A percentile compares a stretch with the other conserved stretches of the same genome.
Evolutionary conservation across 2,329 filamentous ascomycete species (phyloP).

Genomic region (Hypocreales sp.): DNA sequence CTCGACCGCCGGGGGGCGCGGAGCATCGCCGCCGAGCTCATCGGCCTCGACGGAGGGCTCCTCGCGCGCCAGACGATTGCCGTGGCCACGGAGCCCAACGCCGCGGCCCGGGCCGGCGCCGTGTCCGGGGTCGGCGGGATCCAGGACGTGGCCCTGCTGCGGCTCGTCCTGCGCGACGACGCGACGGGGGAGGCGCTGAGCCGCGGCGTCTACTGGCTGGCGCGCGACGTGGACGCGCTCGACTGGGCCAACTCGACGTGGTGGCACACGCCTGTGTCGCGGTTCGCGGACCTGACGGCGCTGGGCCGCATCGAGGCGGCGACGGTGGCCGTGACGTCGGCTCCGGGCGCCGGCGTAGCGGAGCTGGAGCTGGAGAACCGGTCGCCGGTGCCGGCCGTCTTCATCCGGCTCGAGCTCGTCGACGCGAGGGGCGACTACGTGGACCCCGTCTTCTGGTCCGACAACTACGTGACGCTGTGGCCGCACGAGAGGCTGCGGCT

Average conservation of each 20-base stretch:
- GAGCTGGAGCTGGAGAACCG: conserved; percentile 34
- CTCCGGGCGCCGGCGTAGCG: too few species aligned
- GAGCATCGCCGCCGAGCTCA: conserved; percentile 29
- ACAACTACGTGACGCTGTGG: conserved; percentile 49
- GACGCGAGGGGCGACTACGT: conserved; percentile 27
- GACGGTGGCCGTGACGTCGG: conserved; percentile 1
- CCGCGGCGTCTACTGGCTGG: conserved; percentile 46
- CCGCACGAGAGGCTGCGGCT: conserved; percentile 31
- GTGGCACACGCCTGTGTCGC: conserved; percentile 40
- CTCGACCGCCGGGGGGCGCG: conserved; percentile 22
- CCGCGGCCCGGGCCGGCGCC: conserved; percentile 14
- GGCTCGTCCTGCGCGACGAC: conserved; percentile 26
- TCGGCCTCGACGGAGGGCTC: conserved; percentile 28
- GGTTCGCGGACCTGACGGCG: conserved; percentile 30
- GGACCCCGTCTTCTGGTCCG: conserved; percentile 38
- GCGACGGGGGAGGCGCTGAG: conserved; percentile 20
- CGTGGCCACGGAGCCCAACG: conserved; percentile 26
- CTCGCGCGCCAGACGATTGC: conserved; percentile 18
- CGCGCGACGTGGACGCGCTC: conserved; percentile 27
- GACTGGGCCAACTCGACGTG: conserved; percentile 42
- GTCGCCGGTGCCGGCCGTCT: conserved; percentile 38
- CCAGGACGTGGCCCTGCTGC: conserved; percentile 31
- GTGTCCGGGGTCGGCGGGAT: conserved; percentile 12
- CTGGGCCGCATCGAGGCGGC: conserved; percentile 16
- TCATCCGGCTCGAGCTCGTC: conserved; percentile 35